These are phyloP conservation scores for Mytilinidion resinicola DNA, from an alignment of 495 filamentous ascomycete genomes.

Conservation along the genomic window DNA sequence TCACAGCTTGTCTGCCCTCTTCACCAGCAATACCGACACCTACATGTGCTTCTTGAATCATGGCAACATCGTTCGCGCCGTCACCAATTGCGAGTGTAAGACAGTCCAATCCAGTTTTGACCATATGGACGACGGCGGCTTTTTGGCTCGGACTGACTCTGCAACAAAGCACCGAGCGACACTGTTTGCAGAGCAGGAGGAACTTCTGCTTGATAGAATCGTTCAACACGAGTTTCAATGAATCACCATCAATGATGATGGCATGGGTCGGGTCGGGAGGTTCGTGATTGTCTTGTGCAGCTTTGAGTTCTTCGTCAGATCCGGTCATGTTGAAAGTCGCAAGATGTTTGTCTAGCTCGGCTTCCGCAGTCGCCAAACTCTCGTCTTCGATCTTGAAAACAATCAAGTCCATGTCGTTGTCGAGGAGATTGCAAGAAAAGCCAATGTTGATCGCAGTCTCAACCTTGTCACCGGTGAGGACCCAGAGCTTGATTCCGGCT, in stretches of 20 bases:
- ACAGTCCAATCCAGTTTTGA: constrained; percentile 88
- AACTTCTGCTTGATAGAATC: constrained; percentile 84
- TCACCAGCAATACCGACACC: constrained; percentile 97
- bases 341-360: constrained; percentile 67
- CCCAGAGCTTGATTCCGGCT: constrained; percentile 99
- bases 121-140: constrained; percentile 93
- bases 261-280: constrained; percentile 84
- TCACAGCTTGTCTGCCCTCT: constrained; percentile 93
- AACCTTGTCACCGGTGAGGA: constrained; percentile 96
- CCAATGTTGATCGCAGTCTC: constrained; percentile 99
- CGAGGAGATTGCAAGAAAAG: constrained; percentile 95
- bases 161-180: constrained; percentile 94
- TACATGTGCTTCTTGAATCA: constrained; percentile 99
- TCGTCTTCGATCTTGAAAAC: constrained; percentile 80
- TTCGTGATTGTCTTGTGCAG: constrained; percentile 72
- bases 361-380: constrained; percentile 54
- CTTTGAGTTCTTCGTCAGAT: constrained; percentile 76
- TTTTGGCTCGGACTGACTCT: constrained; percentile 97
- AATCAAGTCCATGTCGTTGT: constrained; percentile 97
- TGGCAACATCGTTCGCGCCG: constrained; percentile 97
- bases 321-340: constrained; percentile 72
- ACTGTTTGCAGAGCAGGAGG: constrained; percentile 92
- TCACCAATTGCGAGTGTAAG: constrained; percentile 97
- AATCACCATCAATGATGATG: constrained; percentile 95
- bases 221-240: constrained; percentile 80